Conservation (phyloP, 345 rosid genomes). For the Combretum micranthum region DNA sequence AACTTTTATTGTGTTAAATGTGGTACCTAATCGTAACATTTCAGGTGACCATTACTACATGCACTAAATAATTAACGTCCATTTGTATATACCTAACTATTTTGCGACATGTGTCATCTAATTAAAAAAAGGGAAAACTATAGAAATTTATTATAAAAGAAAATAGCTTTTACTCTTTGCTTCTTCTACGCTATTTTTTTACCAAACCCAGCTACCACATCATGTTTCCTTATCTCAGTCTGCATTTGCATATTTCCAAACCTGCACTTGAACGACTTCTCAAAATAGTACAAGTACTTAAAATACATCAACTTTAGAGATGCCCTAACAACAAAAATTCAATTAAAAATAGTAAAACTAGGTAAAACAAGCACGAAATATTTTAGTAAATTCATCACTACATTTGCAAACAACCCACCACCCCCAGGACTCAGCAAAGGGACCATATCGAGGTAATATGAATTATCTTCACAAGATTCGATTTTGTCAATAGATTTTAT, state of each 20-base stretch:
- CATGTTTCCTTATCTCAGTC: background rate
- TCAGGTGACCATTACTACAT: too few relatives aligned
- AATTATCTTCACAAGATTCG: background rate
- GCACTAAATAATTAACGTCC: too few relatives aligned
- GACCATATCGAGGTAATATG: background rate
- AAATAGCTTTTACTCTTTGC: too few relatives aligned
- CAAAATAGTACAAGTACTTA: conserved; percentile 46
- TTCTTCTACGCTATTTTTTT: too few relatives aligned
- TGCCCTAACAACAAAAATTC: conserved; percentile 29
- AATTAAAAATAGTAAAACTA: conserved; percentile 35
- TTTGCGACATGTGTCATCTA: too few relatives aligned
- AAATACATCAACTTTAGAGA: conserved; percentile 41
- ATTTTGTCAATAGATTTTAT: conserved; percentile 16
- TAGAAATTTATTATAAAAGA: too few relatives aligned
- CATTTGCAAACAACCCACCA: conserved; percentile 8
- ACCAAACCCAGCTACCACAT: too few relatives aligned
- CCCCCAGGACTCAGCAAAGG: too few relatives aligned
- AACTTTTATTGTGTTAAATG: too few relatives aligned
- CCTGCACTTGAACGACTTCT: conserved; percentile 30
- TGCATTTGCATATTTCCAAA: conserved; percentile 10
- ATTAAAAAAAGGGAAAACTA: too few relatives aligned
- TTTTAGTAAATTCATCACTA: conserved; percentile 7
- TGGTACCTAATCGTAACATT: too few relatives aligned
- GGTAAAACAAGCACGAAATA: conserved; percentile 39
- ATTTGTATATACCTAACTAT: too few relatives aligned